Percentiles rank a stretch among this genome's conserved stretches.
These are phyloP conservation scores for Pelargonium cotyledonis DNA, from an alignment of 441 rosid genomes.

Conservation along the genomic window DNA sequence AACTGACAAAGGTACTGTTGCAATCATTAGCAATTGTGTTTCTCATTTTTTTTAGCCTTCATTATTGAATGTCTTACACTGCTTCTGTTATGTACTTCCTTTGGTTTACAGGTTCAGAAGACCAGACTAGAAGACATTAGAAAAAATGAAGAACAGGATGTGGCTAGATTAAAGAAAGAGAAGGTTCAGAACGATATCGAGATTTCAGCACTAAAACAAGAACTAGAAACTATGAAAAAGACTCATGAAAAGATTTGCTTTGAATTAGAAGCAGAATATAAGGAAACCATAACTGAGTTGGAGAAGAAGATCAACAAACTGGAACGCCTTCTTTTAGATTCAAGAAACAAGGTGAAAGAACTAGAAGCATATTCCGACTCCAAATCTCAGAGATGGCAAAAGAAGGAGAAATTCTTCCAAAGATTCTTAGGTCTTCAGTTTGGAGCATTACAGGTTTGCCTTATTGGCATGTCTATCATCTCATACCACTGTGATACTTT, in stretches of 20 bases:
- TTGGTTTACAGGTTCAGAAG: constrained; percentile 60
- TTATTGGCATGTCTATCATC: constrained; percentile 13
- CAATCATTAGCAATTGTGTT: background rate
- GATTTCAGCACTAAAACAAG: constrained; percentile 55
- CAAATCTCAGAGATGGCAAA: constrained; percentile 54
- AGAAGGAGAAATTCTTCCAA: constrained; percentile 47
- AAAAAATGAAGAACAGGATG: constrained; percentile 56
- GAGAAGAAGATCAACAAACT: constrained; percentile 56
- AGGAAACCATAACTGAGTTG: constrained; percentile 39
- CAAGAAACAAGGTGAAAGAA: constrained; percentile 56
- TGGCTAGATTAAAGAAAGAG: constrained; percentile 46
- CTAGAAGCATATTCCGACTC: constrained; percentile 59
- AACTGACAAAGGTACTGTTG: constrained; percentile 59
- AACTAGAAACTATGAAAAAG: constrained; percentile 43
- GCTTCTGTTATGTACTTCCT: constrained; percentile 4
- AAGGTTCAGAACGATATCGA: constrained; percentile 46
- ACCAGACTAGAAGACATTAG: constrained; percentile 59
- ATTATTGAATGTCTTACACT: constrained; percentile 1
- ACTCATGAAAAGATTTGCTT: constrained; percentile 42
- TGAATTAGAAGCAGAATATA: constrained; percentile 50
- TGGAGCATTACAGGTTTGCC: constrained; percentile 58
- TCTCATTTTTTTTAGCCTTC: constrained; percentile 12
- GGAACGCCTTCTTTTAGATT: constrained; percentile 43
- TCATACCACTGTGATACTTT: constrained; percentile 12
- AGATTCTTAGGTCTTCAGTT: constrained; percentile 42